A percentile compares a stretch with the other conserved stretches of the same genome.
These are phyloP conservation scores for Piloderma croceum DNA, from an alignment of 768 basidiomycete species.

Conservation along the genomic window DNA sequence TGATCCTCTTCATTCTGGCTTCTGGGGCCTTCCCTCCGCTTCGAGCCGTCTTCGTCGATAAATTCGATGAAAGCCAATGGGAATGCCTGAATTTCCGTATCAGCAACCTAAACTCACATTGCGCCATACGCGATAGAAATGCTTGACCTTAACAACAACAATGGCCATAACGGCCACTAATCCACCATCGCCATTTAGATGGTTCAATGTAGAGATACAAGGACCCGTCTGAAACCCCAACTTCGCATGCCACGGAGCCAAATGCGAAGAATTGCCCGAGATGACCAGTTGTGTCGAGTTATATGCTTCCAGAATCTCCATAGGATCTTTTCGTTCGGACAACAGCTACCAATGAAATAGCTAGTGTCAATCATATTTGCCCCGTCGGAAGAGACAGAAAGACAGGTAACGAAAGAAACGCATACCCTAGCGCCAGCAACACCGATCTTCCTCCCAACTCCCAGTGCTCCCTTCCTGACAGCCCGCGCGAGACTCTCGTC, in stretches of 20 bases:
- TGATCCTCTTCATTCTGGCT: conserved; percentile 63
- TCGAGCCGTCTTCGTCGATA: conserved; percentile 41
- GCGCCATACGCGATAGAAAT: too few species aligned
- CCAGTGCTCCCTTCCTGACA: conserved; percentile 56
- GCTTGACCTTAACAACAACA: conserved; percentile 52
- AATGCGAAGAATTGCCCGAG: conserved; percentile 78
- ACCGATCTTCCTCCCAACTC: conserved; percentile 78
- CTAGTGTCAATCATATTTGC: conserved; percentile 1
- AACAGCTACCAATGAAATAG: conserved; percentile 62
- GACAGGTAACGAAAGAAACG: conserved; percentile 4
- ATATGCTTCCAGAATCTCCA: conserved; percentile 79
- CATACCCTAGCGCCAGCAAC: conserved; percentile 75
- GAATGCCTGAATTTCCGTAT: conserved; percentile 44
- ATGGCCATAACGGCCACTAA: conserved; percentile 69
- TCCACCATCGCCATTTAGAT: conserved; percentile 80
- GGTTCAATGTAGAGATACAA: conserved; percentile 71
- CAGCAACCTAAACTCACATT: conserved; percentile 1
- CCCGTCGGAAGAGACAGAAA: conserved; percentile 1
- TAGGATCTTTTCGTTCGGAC: conserved; percentile 67
- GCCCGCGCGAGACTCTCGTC: conserved; percentile 74
- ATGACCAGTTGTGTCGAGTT: conserved; percentile 59
- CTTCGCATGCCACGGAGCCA: conserved; percentile 84
- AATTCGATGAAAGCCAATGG: conserved; percentile 81
- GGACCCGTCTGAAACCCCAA: conserved; percentile 70
- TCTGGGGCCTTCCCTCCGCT: conserved; percentile 54